These are phyloP conservation scores for Penicillium sp. DNA, from an alignment of 2,329 filamentous ascomycete genomes.

Conservation along the genomic window DNA sequence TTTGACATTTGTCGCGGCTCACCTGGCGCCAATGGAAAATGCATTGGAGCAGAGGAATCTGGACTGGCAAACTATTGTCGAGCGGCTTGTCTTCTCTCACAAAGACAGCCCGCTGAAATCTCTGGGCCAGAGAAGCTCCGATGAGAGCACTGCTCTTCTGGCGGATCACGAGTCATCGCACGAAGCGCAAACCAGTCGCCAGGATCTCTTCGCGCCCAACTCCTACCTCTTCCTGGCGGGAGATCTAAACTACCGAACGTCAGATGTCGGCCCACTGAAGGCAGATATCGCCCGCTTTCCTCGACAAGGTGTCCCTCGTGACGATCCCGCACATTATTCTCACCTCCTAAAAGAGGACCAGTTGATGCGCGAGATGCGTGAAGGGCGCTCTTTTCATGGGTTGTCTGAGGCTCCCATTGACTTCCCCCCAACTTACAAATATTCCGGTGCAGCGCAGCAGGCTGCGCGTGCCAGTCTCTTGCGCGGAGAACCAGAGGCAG, in stretches of 20 bases:
- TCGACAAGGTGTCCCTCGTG: slow-evolving; percentile 51
- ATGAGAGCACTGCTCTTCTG: slow-evolving; percentile 36
- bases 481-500: slow-evolving; percentile 34
- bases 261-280: slow-evolving; percentile 61
- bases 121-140: slow-evolving; percentile 37
- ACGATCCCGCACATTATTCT: slow-evolving; percentile 62
- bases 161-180: slow-evolving; percentile 19
- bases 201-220: slow-evolving; percentile 67
- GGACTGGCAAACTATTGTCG: slow-evolving; percentile 85
- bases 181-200: slow-evolving; percentile 31
- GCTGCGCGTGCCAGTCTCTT: slow-evolving; percentile 28
- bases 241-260: slow-evolving; percentile 93
- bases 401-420: slow-evolving; percentile 70
- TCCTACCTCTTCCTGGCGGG: slow-evolving; percentile 83
- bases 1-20: slow-evolving; percentile 82
- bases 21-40: slow-evolving; percentile 85
- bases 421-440: slow-evolving; percentile 96
- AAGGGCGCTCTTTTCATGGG: slow-evolving; percentile 72
- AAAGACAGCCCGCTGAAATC: slow-evolving; percentile 10
- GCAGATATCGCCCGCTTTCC: slow-evolving; percentile 63
- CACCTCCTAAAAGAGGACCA: slow-evolving; percentile 75
- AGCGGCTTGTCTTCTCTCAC: slow-evolving; percentile 70
- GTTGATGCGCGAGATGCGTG: slow-evolving; percentile 67
- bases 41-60: slow-evolving; percentile 72
- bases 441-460: slow-evolving; percentile 52